Evolutionary conservation across 352 stramenopile genomes (phyloP), one percentile per base, ranked within the genome.

Genomic region (Phytopythium mirpurense): DNA sequence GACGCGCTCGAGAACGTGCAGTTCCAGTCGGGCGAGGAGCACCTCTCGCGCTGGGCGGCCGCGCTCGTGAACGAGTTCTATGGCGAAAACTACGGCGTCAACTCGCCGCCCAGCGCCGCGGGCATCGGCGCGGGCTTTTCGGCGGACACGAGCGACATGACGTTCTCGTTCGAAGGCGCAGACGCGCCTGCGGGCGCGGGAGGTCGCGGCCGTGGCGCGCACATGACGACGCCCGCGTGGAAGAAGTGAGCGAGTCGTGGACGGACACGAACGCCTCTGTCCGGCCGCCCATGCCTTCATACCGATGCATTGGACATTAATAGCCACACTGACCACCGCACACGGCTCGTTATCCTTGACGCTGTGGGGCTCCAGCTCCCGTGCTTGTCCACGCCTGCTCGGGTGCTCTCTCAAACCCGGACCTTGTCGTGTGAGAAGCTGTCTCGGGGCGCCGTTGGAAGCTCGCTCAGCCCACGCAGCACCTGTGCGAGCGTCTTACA

Each of bases 31-130:
- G 47, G 66, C 11, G 78, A 86, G 40, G 66, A 81, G 40, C 72
- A 88, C 48, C 62, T 91, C 32, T 65, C 74, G 8, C 62, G 74
- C 35, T 88, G 81, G 68, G 81, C 81, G 0, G 76, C 83, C 7
- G 65, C 71, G 18, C 60, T 94, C 43, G 75, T 91, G n/a, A 88
- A 94, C 59, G 67, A 86, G 52, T 92, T 89, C 50, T 94, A 91
- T 54, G 81, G 82, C 42, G 81, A 91, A 41, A 85, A 88, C 57
- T 92, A 90, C 43, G 84, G 83, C 6, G 62, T 87, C 29, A 78
- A 88, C 52, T 90, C 78, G 24, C 82, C 82, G 0, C 75, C 68
- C 2, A 84, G 61, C 27, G 47, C 35, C 29, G 47, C 31, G 19
- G 68, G 58, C 5, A 61, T 59, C 0, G 41, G 65, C 14, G 50